A percentile compares a stretch with the other conserved stretches of the same genome.
phyloP scores from a whole-genome alignment of 768 basidiomycete genomes.

The Chalciporus piperatus region DNA sequence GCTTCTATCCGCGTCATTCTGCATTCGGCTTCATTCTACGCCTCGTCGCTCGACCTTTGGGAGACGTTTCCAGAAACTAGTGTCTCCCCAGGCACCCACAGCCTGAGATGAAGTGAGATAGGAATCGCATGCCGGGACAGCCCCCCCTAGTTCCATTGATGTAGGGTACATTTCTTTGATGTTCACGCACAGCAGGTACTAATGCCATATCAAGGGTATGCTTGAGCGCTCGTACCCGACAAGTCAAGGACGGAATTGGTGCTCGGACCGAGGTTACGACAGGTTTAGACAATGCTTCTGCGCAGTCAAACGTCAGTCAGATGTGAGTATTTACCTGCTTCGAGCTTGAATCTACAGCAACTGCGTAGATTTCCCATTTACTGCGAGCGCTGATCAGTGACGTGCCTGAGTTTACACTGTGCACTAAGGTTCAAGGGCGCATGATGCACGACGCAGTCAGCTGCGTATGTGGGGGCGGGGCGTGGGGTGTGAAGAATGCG shows the following conservation, averaged over 20 bases:
- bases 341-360: no score
- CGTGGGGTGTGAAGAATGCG: neutral
- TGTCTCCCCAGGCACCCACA: slow-evolving; percentile 2
- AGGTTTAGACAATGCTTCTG: no score
- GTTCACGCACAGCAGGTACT: slow-evolving; percentile 10
- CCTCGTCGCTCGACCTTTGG: neutral
- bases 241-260: no score
- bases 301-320: no score
- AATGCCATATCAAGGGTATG: no score
- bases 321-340: no score
- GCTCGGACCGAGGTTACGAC: no score
- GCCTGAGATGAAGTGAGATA: neutral
- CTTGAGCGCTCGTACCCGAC: no score
- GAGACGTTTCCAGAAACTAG: neutral
- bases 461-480: neutral
- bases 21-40: neutral
- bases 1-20: neutral
- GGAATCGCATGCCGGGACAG: neutral
- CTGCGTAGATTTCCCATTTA: neutral
- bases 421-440: neutral
- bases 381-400: neutral
- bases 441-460: neutral
- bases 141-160: neutral
- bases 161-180: neutral
- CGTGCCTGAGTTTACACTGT: neutral